These are phyloP conservation scores for Fusarium continuum DNA, from an alignment of 2,329 filamentous ascomycete species.

Conservation along the genomic window DNA sequence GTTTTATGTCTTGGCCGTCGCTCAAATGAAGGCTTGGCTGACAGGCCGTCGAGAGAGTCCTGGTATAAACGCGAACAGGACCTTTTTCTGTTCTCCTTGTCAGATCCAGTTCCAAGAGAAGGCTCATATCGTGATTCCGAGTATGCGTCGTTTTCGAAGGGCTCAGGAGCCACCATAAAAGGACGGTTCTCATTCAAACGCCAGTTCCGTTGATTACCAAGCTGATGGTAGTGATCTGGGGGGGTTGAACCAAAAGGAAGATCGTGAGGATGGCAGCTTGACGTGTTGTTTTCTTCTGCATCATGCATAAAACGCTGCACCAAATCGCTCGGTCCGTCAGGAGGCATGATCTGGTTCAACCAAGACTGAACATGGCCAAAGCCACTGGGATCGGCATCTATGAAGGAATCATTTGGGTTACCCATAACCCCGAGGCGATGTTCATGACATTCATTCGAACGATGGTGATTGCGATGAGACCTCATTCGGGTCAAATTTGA, in stretches of 20 bases:
- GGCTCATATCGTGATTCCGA: neutral
- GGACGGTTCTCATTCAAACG: neutral
- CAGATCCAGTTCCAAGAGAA: neutral
- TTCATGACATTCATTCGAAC: neutral
- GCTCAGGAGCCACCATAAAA: neutral
- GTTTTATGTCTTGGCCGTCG: conserved; percentile 65
- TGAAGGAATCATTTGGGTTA: neutral
- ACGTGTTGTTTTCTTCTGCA: neutral
- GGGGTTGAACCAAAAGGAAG: conserved; percentile 1
- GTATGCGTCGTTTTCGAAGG: neutral
- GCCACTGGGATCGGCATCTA: neutral
- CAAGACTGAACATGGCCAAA: conserved; percentile 18
- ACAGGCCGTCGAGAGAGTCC: neutral
- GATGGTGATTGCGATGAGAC: neutral
- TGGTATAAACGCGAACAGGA: neutral
- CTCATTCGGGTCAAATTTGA: conserved; percentile 8
- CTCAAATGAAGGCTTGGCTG: conserved; percentile 50
- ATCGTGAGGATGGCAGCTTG: conserved; percentile 13
- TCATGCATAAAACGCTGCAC: neutral
- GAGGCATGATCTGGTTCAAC: conserved; percentile 4
- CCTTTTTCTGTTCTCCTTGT: conserved; percentile 15
- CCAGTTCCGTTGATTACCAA: neutral
- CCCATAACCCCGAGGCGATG: neutral
- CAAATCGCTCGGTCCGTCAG: neutral
- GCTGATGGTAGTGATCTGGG: neutral